Base-by-base conservation (phyloP, 768 basidiomycete genomes). In the Kockovaella imperatae region DNA sequence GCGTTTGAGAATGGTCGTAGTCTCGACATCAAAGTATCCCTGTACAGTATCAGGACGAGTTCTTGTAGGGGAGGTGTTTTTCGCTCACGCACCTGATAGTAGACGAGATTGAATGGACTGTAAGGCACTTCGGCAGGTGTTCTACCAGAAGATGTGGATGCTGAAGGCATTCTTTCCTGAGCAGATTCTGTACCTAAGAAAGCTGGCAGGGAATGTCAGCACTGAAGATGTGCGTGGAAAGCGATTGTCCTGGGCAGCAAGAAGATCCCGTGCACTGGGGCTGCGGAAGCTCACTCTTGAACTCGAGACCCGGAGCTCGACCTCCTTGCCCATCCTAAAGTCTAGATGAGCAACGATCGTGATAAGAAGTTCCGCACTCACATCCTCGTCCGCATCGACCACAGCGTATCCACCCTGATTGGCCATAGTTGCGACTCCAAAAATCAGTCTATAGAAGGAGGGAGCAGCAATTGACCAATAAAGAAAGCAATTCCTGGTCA, bases 341-440 rank as follows among this genome's bases (percentile, higher is more conserved):
- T 18, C 8, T 13, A 31, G 44, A 13, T 47, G 26, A 36, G 46
- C 35, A 23, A 29, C 26, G 17, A 46, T 2, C 6, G 36, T 11
- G 50, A 3, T 13, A 24, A 11, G 5, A 29, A 20, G 10, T 2
- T 10, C 13, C n/a, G 28, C 18, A 44, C 67, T 50, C 44, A 66
- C 66, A 24, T 68, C 66, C n/a, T 66, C 68, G 35, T 70, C 69
- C 18, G 60, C 67, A 35, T 70, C 69, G 15, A 70, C 67, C 13
- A 68, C 52, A 1, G 67, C 69, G 40, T 70, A 70, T 13, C 66
- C 68, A 26, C 57, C 58, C 52, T 43, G 43, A 26, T 56, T 49
- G 5, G 61, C 47, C 57, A 59, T 64, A 42, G 13, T 46, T n/a
- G n/a, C n/a, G n/a, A n/a, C n/a, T n/a, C n/a, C n/a, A n/a, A n/a